phyloP scores from a whole-genome alignment of 345 rosid species.

The Arabis hirsuta region DNA sequence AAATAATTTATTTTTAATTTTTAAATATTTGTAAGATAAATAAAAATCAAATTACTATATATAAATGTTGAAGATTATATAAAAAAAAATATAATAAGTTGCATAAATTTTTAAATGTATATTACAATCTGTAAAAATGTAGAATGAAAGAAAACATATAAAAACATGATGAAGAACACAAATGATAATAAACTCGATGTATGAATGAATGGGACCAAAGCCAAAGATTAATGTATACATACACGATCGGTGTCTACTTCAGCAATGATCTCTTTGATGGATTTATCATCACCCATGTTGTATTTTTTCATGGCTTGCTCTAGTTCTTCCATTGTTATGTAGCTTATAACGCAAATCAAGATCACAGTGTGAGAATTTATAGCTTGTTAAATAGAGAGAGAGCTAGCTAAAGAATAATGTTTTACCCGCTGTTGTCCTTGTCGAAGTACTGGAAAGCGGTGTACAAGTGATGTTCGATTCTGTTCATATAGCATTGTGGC shows the following conservation, averaged over 20 bases:
- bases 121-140: no score
- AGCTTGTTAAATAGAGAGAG: not conserved
- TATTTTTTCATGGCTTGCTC: slow-evolving; percentile 85
- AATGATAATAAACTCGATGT: not conserved
- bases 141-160: no score
- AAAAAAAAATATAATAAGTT: no score
- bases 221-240: slow-evolving; percentile 45
- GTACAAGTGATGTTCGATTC: slow-evolving; percentile 86
- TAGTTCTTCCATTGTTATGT: slow-evolving; percentile 91
- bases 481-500: slow-evolving; percentile 97
- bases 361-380: slow-evolving; percentile 12
- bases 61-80: no score
- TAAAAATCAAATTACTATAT: no score
- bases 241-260: slow-evolving; percentile 94
- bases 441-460: slow-evolving; percentile 92
- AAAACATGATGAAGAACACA: no score
- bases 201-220: no score
- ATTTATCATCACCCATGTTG: slow-evolving; percentile 91
- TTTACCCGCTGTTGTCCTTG: slow-evolving; percentile 95
- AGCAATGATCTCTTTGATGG: slow-evolving; percentile 90
- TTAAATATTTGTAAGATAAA: no score
- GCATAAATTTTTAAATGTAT: no score
- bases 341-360: slow-evolving; percentile 60
- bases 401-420: not conserved
- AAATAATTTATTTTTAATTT: no score